These are phyloP conservation scores for Eucalyptus melliodora DNA, from an alignment of 345 rosid species.

Conservation along the genomic window DNA sequence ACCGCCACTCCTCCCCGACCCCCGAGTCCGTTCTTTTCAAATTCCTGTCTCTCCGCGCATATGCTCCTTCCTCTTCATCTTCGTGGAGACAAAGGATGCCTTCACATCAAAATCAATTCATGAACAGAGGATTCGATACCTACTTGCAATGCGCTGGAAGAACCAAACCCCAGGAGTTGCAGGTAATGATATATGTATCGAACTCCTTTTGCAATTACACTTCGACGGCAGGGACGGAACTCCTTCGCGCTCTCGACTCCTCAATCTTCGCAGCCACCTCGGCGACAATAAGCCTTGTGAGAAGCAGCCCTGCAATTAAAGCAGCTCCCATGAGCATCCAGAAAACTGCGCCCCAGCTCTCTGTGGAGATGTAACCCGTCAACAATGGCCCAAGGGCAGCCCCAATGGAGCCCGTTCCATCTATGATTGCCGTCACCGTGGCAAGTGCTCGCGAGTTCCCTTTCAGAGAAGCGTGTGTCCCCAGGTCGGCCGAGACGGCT, in stretches of 20 bases:
- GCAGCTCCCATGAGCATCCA: conserved; percentile 91
- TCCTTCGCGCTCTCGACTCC: conserved; percentile 17
- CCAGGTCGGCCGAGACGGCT: conserved; percentile 89
- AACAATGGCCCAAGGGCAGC: conserved; percentile 88
- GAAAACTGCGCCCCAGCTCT: conserved; percentile 83
- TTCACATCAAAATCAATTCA: neutral
- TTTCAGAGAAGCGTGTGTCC: conserved; percentile 71
- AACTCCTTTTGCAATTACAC: neutral
- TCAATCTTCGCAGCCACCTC: conserved; percentile 69
- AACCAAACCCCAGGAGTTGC: neutral
- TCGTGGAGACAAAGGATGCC: neutral
- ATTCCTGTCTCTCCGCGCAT: neutral
- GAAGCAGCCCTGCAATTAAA: conserved; percentile 63
- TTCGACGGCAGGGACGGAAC: neutral
- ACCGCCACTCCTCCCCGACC: neutral
- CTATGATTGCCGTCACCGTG: conserved; percentile 86
- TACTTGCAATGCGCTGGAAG: neutral
- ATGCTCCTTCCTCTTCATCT: neutral
- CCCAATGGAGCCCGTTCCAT: conserved; percentile 96
- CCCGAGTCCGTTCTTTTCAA: neutral
- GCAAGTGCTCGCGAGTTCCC: conserved; percentile 90
- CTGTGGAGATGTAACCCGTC: conserved; percentile 75
- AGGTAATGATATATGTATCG: neutral
- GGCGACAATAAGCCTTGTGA: conserved; percentile 65
- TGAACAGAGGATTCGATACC: neutral